Base-by-base conservation (phyloP, 371 early-diverging fungal species). In the Mortierella sp. region DNA sequence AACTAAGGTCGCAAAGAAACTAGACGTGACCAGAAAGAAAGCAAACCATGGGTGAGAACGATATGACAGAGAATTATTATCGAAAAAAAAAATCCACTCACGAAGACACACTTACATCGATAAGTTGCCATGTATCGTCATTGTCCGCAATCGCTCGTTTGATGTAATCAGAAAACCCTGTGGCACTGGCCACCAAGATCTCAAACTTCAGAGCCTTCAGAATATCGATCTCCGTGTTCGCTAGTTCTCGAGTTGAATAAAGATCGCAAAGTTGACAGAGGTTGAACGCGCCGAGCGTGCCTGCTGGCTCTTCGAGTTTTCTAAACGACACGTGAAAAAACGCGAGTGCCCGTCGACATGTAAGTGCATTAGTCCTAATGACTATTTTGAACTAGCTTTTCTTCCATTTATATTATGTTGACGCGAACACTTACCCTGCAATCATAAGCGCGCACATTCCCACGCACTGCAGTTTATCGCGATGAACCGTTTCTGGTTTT, bases 1-100 rank as follows among this genome's bases (percentile, higher is more conserved):
- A 45, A 45, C 85, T 84, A 54, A 81, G 38, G 72, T 84, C 85
- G 58, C 85, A 84, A 2, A 84, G 72, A 48, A 84, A 81, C 85
- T 84, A 57, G 11, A 44, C n/a, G 3, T 21, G 11, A 31, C 28
- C 10, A 72, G 1, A 48, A 38, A 28, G 50, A 52, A 3, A 38
- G n/a, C 7, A 44, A 45, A n/a, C n/a, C 45, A 21, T 44, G 14
- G 16, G 45, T 70, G 1, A 52, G 0, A 52, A 52, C 0, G 3
- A 47, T 6, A 24, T 21, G 45, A 44, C 0, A 2, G 26, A n/a
- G 24, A n/a, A 38, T 11, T 48, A 14, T 8, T 14, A 48, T 48
- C 14, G 14, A 14, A 45, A 47, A 45, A 19, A n/a, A 19, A 70
- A 7, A 8, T n/a, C 38, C 71, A 24, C 38, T 11, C 5, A 3